Conservation (phyloP, 2,329 filamentous ascomycete species). For the Exophiala lecanii-corni region DNA sequence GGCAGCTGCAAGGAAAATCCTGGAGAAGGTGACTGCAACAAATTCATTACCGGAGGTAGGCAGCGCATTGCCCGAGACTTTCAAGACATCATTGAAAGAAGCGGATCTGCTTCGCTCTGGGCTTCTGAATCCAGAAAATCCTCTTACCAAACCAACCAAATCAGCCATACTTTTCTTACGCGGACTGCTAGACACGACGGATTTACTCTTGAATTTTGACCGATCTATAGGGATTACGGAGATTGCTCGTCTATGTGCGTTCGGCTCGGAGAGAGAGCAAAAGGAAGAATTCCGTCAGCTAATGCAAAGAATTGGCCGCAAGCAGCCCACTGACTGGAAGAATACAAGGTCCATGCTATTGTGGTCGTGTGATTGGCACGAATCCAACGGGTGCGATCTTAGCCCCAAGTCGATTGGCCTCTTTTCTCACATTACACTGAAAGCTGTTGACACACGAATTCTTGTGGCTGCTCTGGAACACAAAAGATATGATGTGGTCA, state of each 20-base stretch:
- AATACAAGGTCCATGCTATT: slow-evolving; percentile 48
- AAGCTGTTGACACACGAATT: slow-evolving; percentile 49
- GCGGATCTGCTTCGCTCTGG: slow-evolving; percentile 40
- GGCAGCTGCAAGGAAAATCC: slow-evolving; percentile 5
- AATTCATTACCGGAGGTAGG: slow-evolving; percentile 8
- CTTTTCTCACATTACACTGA: slow-evolving; percentile 27
- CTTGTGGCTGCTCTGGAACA: slow-evolving; percentile 51
- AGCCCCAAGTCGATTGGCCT: slow-evolving; percentile 18
- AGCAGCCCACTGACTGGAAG: slow-evolving; percentile 46
- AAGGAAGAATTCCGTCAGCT: slow-evolving; percentile 49
- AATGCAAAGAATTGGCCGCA: slow-evolving; percentile 44
- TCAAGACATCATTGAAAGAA: slow-evolving; percentile 34
- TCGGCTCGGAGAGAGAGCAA: slow-evolving; percentile 50
- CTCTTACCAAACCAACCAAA: slow-evolving; percentile 37
- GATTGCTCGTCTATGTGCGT: slow-evolving; percentile 48
- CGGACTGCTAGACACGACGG: slow-evolving; percentile 38
- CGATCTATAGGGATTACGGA: slow-evolving; percentile 34
- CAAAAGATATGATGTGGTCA: slow-evolving; percentile 40
- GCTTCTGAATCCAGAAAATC: slow-evolving; percentile 37
- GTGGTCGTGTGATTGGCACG: slow-evolving; percentile 58
- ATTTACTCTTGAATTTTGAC: slow-evolving; percentile 37
- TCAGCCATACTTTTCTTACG: slow-evolving; percentile 39
- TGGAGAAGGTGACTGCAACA: slow-evolving; percentile 33
- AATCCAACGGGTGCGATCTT: slow-evolving; percentile 21
- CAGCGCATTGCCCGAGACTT: slow-evolving; percentile 23